A percentile compares a stretch with the other conserved stretches of the same genome.
Evolutionary conservation across 2,329 filamentous ascomycete genomes (phyloP).

Genomic region (Hypoxylon sp.): DNA sequence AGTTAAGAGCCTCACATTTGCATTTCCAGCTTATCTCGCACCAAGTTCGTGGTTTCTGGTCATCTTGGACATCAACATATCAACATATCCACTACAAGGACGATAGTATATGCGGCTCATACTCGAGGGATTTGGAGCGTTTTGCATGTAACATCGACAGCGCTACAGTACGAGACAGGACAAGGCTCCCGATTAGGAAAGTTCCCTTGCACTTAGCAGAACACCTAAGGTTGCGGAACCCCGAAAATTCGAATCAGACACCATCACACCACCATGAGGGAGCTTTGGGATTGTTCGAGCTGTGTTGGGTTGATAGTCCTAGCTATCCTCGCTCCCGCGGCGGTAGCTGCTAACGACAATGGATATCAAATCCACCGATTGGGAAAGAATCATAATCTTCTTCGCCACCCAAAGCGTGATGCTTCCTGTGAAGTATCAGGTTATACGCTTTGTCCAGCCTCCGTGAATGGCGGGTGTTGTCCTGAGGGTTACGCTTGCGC

Average conservation of each 20-base stretch:
- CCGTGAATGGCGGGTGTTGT: conserved; percentile 62
- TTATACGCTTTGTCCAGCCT: conserved; percentile 48
- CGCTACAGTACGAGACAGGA: conserved; percentile 9
- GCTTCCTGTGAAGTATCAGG: conserved; percentile 43
- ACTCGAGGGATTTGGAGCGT: conserved; percentile 2
- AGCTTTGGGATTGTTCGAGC: conserved; percentile 34
- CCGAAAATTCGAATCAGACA: conserved; percentile 1
- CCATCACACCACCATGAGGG: conserved; percentile 43
- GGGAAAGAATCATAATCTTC: conserved; percentile 46
- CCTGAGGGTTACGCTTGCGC: conserved; percentile 65
- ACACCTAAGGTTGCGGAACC: background rate
- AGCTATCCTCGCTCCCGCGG: conserved; percentile 33
- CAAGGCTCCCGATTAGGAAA: conserved; percentile 23
- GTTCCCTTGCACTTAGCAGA: conserved; percentile 1
- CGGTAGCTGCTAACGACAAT: conserved; percentile 29
- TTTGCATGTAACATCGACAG: conserved; percentile 18
- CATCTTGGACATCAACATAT: conserved; percentile 6
- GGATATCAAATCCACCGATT: conserved; percentile 48
- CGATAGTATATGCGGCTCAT: background rate
- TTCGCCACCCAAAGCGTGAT: conserved; percentile 50
- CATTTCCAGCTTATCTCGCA: conserved; percentile 12
- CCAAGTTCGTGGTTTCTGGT: conserved; percentile 3
- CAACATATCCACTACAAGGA: background rate
- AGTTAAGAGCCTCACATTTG: conserved; percentile 21
- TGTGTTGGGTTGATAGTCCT: conserved; percentile 42